These are phyloP conservation scores for Neurospora intermedia DNA, from an alignment of 495 filamentous ascomycete species.

Conservation along the genomic window DNA sequence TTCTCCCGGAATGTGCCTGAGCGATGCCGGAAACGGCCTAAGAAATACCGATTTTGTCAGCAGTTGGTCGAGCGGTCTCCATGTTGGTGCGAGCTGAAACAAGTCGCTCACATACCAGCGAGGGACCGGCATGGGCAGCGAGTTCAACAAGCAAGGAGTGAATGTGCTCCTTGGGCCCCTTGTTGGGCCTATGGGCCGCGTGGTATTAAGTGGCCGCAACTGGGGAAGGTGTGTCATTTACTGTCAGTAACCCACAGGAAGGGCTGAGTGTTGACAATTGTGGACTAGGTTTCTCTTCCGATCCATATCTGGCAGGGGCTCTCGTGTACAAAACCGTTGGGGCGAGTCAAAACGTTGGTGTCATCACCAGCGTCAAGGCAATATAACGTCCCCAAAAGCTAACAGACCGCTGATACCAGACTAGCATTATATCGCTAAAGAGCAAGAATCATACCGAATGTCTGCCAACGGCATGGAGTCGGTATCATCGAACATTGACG, in stretches of 20 bases:
- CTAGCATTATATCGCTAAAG: slow-evolving; percentile 52
- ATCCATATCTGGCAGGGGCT: slow-evolving; percentile 39
- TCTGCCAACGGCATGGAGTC: slow-evolving; percentile 32
- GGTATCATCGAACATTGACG: slow-evolving; percentile 53
- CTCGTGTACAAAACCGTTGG: slow-evolving; percentile 35
- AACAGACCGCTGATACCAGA: neutral
- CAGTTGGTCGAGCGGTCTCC: slow-evolving; percentile 43
- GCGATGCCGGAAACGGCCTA: slow-evolving; percentile 53
- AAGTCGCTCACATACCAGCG: slow-evolving; percentile 37
- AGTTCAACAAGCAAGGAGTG: slow-evolving; percentile 52
- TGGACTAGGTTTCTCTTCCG: slow-evolving; percentile 33
- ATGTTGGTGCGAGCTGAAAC: slow-evolving; percentile 52
- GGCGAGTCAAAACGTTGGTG: slow-evolving; percentile 42
- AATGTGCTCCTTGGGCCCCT: slow-evolving; percentile 59
- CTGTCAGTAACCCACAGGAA: neutral
- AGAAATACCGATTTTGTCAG: slow-evolving; percentile 51
- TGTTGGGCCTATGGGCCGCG: slow-evolving; percentile 44
- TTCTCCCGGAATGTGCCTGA: slow-evolving; percentile 53
- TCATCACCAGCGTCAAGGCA: slow-evolving; percentile 45
- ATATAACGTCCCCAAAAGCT: slow-evolving; percentile 23
- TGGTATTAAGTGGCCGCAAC: slow-evolving; percentile 43
- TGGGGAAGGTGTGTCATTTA: slow-evolving; percentile 39
- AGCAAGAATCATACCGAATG: slow-evolving; percentile 56
- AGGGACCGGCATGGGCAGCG: slow-evolving; percentile 42
- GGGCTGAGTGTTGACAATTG: neutral